Conservation (phyloP, 352 stramenopile species). For the Phytophthora fragariae region DNA sequence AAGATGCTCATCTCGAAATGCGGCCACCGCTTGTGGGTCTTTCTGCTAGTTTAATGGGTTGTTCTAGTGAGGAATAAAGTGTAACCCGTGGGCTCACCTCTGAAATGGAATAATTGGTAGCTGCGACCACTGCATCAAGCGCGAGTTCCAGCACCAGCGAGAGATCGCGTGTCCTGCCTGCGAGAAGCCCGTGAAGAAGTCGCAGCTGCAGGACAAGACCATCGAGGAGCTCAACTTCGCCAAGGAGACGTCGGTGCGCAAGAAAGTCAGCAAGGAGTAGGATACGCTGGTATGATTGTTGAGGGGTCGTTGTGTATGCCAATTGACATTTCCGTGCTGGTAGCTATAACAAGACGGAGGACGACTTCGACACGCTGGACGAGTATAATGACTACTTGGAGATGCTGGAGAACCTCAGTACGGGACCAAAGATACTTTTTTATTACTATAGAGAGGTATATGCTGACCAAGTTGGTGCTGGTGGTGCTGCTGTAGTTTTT, state of each 20-base stretch:
- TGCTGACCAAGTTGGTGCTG: not conserved
- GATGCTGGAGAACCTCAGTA: constrained; percentile 87
- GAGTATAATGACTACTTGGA: constrained; percentile 91
- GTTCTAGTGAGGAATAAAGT: not conserved
- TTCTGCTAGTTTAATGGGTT: too few species aligned
- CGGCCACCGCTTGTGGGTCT: constrained; percentile 86
- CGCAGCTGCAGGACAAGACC: constrained; percentile 89
- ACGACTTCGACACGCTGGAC: constrained; percentile 88
- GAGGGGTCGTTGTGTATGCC: constrained; percentile 1
- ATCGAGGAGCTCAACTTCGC: constrained; percentile 90
- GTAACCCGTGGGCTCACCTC: constrained; percentile 11
- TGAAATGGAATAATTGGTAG: constrained; percentile 35
- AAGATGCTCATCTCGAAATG: constrained; percentile 94
- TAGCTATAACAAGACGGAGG: constrained; percentile 91
- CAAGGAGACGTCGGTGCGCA: constrained; percentile 88
- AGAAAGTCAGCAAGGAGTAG: constrained; percentile 89
- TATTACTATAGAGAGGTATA: not conserved
- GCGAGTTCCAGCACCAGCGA: constrained; percentile 88
- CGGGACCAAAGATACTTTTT: constrained; percentile 7
- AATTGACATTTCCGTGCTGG: not conserved
- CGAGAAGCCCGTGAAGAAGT: constrained; percentile 90
- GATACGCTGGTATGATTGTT: constrained; percentile 18
- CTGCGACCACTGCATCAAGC: constrained; percentile 88
- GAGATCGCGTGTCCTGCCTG: constrained; percentile 87
- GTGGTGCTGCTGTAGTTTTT: constrained; percentile 65